Evolutionary conservation across 495 filamentous ascomycete genomes (phyloP).

Genomic region (Antarctomyces pellizariae): DNA sequence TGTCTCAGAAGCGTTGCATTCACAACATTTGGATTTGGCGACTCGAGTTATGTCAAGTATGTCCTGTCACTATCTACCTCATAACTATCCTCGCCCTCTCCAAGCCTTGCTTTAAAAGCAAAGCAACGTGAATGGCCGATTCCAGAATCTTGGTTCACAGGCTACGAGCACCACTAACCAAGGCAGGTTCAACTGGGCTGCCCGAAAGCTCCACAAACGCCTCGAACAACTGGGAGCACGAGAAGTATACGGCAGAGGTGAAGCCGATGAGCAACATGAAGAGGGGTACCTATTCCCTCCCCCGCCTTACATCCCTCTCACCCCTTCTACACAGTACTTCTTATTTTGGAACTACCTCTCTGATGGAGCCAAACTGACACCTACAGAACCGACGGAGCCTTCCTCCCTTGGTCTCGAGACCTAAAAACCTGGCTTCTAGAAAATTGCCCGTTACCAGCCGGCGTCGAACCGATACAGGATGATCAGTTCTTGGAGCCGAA

Average conservation of each 20-base stretch:
- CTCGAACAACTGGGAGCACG: conserved; percentile 67
- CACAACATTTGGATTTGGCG: conserved; percentile 74
- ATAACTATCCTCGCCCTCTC: conserved; percentile 2
- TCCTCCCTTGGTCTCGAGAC: conserved; percentile 50
- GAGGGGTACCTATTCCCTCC: conserved; percentile 42
- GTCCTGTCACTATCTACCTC: too few species aligned
- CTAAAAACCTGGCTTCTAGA: conserved; percentile 40
- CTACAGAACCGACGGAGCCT: conserved; percentile 53
- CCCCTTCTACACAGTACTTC: conserved; percentile 1
- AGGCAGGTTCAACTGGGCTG: conserved; percentile 74
- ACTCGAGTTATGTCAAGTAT: conserved; percentile 87
- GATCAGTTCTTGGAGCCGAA: conserved; percentile 59
- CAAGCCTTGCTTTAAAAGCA: too few species aligned
- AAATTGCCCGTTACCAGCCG: conserved; percentile 41
- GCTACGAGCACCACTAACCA: conserved; percentile 2
- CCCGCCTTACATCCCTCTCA: neutral
- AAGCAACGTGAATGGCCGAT: neutral
- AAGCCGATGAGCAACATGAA: conserved; percentile 79
- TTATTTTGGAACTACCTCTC: neutral
- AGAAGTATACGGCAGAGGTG: conserved; percentile 52
- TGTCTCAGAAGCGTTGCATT: conserved; percentile 46
- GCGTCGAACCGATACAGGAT: conserved; percentile 43
- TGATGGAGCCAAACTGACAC: neutral
- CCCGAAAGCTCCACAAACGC: conserved; percentile 65
- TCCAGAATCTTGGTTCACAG: neutral